Conservation (phyloP, 106 monocot species). For the Dendrobium catenatum region DNA sequence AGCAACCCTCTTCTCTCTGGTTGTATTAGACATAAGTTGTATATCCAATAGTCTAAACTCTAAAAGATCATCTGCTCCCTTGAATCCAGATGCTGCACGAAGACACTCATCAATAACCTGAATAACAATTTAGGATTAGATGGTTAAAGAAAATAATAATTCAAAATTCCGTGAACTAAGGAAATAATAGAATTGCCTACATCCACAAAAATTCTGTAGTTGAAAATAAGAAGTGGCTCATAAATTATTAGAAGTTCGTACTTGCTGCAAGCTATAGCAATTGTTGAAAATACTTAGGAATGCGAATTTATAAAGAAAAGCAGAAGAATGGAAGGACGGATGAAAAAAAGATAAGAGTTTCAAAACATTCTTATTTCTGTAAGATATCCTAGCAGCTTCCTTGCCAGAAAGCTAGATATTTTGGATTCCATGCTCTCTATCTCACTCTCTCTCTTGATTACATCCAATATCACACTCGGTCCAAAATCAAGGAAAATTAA, state of each 20-base stretch:
- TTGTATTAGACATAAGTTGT: slow-evolving; percentile 39
- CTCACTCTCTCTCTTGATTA: no score
- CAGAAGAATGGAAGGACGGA: neutral
- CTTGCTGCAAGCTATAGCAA: neutral
- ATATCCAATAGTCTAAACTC: slow-evolving; percentile 68
- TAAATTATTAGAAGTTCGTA: neutral
- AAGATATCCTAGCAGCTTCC: neutral
- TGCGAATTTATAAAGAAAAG: neutral
- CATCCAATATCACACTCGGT: no score
- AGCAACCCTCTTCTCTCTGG: slow-evolving; percentile 50
- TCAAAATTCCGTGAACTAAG: neutral
- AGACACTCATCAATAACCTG: slow-evolving; percentile 92
- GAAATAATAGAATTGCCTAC: neutral
- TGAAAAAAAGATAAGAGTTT: neutral
- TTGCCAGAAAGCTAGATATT: neutral
- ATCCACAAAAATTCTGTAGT: neutral
- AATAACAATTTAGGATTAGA: slow-evolving; percentile 17
- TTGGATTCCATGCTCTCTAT: neutral
- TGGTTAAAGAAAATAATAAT: neutral
- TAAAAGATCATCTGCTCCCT: slow-evolving; percentile 68
- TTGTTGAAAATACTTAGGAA: neutral
- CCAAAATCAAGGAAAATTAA: no score
- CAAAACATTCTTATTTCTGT: neutral
- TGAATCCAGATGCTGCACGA: slow-evolving; percentile 92
- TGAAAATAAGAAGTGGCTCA: neutral